A percentile compares a stretch with the other conserved stretches of the same genome.
Conservation (phyloP, 495 filamentous ascomycete species). For the Trypethelium eluteriae region DNA sequence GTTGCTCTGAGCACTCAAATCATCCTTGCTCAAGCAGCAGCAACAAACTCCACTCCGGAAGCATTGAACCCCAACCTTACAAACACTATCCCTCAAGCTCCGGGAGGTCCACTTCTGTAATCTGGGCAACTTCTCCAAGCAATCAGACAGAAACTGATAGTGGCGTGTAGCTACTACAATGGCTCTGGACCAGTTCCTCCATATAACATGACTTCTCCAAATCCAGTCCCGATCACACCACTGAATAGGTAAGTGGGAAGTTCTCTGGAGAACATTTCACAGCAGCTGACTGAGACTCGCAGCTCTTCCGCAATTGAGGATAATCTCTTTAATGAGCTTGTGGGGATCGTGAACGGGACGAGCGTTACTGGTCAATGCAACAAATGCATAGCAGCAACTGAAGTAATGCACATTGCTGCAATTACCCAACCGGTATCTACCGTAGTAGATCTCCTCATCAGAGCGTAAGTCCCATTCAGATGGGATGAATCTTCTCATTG, state of each 20-base stretch:
- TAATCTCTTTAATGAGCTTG: conserved; percentile 24
- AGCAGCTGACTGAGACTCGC: background rate
- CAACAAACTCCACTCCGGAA: background rate
- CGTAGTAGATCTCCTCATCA: conserved; percentile 24
- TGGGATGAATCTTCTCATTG: background rate
- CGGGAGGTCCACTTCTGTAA: conserved; percentile 3
- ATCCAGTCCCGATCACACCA: conserved; percentile 20
- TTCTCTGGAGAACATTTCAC: background rate
- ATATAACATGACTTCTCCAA: conserved; percentile 24
- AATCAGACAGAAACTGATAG: background rate
- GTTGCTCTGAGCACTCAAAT: conserved; percentile 8
- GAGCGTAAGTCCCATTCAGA: conserved; percentile 10
- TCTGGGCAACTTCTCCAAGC: background rate
- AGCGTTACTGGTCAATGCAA: conserved; percentile 19
- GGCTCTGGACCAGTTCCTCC: conserved; percentile 17
- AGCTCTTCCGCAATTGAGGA: conserved; percentile 20
- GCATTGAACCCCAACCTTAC: conserved; percentile 4
- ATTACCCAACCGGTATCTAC: conserved; percentile 21
- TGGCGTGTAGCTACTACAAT: conserved; percentile 15
- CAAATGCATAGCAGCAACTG: conserved; percentile 23
- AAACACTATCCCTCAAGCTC: conserved; percentile 5
- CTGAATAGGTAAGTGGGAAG: conserved; percentile 13
- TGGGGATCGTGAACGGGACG: conserved; percentile 21
- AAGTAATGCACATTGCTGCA: conserved; percentile 26
- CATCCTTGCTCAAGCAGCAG: background rate